phyloP scores from a whole-genome alignment of 2,329 filamentous ascomycete species.

The Apiospora phragmitis region DNA sequence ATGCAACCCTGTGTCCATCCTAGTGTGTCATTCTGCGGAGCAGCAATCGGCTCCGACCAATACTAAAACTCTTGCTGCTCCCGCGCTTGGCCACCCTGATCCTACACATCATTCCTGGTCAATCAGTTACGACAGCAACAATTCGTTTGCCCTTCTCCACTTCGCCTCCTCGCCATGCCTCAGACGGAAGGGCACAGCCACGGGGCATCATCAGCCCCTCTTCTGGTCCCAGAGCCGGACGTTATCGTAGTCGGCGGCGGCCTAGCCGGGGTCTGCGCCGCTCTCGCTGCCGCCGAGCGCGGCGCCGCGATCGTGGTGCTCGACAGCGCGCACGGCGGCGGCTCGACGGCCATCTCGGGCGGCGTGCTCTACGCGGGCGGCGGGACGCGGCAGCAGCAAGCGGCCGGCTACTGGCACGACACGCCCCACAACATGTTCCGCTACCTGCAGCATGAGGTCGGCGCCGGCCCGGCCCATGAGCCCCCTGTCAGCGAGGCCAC shows the following conservation, averaged over 20 bases:
- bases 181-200: no score
- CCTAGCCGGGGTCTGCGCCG: constrained; percentile 12
- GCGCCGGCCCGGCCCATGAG: not conserved
- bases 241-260: constrained; percentile 10
- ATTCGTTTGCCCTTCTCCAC: no score
- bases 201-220: no score
- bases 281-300: constrained; percentile 15
- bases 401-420: constrained; percentile 16
- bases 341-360: constrained; percentile 15
- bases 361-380: constrained; percentile 20
- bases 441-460: constrained; percentile 17
- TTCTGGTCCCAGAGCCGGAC: not conserved
- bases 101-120: no score
- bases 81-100: no score
- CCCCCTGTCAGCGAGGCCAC: constrained; percentile 15
- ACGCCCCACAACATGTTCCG: constrained; percentile 19
- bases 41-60: no score
- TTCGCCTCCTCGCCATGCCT: not conserved
- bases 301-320: constrained; percentile 15
- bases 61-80: no score
- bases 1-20: no score
- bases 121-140: no score
- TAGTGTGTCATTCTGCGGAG: no score
- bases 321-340: constrained; percentile 13
- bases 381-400: constrained; percentile 17